Evolutionary conservation across 305 asterid genomes (phyloP).

Genomic region (Withania somnifera): DNA sequence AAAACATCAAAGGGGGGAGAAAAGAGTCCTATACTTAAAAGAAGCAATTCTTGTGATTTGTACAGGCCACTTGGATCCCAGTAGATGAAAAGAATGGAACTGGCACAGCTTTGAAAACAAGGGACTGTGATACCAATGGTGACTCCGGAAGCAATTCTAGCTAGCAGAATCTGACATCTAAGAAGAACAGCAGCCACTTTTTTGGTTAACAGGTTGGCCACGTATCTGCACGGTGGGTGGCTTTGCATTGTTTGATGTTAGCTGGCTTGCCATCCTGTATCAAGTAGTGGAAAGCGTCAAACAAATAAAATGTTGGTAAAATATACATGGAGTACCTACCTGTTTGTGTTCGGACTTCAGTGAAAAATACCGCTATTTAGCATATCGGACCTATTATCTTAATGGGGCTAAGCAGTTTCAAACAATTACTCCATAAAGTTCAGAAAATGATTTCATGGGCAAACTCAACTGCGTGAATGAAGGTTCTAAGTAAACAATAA

Average conservation of each 20-base stretch:
- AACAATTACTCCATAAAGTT: background rate
- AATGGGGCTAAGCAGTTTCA: background rate
- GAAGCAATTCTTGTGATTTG: background rate
- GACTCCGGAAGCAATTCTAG: background rate
- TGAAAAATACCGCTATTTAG: background rate
- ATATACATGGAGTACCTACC: background rate
- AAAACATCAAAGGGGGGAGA: background rate
- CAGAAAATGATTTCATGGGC: background rate
- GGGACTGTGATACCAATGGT: background rate
- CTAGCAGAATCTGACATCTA: constrained; percentile 11
- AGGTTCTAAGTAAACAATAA: background rate
- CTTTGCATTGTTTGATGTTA: constrained; percentile 44
- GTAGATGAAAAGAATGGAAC: background rate
- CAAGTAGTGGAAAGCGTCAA: background rate
- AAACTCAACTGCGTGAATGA: background rate
- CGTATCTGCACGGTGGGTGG: constrained; percentile 70
- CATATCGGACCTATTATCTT: background rate
- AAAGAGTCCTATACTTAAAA: background rate
- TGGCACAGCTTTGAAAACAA: background rate
- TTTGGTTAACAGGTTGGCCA: constrained; percentile 66
- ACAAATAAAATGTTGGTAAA: background rate
- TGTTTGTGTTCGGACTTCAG: background rate
- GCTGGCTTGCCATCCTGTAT: constrained; percentile 78
- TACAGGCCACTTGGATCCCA: background rate
- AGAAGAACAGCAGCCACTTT: constrained; percentile 65